Conservation (phyloP, 139 green algal species). For the Eudorina sp. region DNA sequence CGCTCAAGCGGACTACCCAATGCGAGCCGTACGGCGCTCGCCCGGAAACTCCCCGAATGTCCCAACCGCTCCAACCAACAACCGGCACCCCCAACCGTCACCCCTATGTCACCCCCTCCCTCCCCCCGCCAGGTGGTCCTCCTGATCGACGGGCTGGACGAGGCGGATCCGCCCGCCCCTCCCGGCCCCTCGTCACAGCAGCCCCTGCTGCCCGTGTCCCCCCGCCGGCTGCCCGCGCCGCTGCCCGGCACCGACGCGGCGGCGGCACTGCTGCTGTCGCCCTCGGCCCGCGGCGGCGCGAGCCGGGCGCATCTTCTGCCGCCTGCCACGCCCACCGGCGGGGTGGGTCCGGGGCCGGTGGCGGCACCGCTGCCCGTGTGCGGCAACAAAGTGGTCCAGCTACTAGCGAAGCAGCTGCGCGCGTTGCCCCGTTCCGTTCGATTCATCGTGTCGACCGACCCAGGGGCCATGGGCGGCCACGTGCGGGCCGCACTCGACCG, state of each 20-base stretch:
- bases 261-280: neutral
- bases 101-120: too few species aligned
- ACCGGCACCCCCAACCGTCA: too few species aligned
- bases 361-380: neutral
- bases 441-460: constrained; percentile 43
- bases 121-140: constrained; percentile 38
- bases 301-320: neutral
- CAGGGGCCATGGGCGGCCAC: constrained; percentile 28
- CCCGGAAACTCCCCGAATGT: too few species aligned
- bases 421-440: constrained; percentile 25
- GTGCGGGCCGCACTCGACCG: constrained; percentile 13
- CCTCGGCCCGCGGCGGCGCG: neutral
- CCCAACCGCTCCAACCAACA: too few species aligned
- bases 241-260: neutral
- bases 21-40: too few species aligned
- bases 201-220: neutral
- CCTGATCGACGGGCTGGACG: constrained; percentile 51
- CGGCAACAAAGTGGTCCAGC: constrained; percentile 45
- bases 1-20: too few species aligned
- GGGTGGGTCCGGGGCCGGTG: neutral
- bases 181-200: neutral
- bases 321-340: neutral
- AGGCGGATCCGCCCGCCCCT: constrained; percentile 41
- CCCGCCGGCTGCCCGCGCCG: neutral
- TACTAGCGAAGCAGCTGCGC: constrained; percentile 13